Base-by-base conservation (phyloP, 1,139 yeast genomes). In the Protomyces inouyei region DNA sequence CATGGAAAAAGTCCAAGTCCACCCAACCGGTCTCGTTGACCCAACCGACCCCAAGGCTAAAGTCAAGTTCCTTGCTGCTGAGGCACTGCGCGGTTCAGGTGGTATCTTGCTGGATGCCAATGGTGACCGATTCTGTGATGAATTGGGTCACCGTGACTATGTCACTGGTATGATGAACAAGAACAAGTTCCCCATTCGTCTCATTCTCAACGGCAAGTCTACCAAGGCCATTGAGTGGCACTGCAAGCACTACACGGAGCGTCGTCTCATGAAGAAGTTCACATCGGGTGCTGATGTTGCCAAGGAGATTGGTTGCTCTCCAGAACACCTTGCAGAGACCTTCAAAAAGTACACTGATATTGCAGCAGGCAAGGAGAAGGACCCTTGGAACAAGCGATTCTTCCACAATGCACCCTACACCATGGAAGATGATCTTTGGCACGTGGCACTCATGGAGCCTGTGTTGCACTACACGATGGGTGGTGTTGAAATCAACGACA, bases 391-490 rank as follows among this genome's bases (percentile, higher is more conserved):
- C 21, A 83, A 83, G 71, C 75, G 77, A 66, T 82, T 72, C 68
- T 83, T 81, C 74, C 83, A 84, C 36, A 80, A 80, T 48, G 77
- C 82, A 5, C 85, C 84, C 8, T 76, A 80, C 64, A 75, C 73
- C 25, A 59, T 72, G 40, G 70, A 68, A 38, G 75, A 70, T 65
- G 68, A 66, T 46, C 65, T 61, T 56, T 73, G 71, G 61, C 82
- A 81, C 70, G 83, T 82, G 36, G 83, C 86, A 0, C 80, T 77
- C 68, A 81, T 87, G 56, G 86, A 93, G 1, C 84, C 95, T 51
- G 95, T 88, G 1, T 82, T 88, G 51, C 96, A 88, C 73, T 88
- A 87, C 76, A 87, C 95, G 8, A 86, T 88, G 91, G 95, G 96
- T 43, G 95, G 96, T 54, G 85, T 87, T 40, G 83, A 83, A 72